These are phyloP conservation scores for Collybia sp. DNA, from an alignment of 768 basidiomycete genomes.

Conservation along the genomic window DNA sequence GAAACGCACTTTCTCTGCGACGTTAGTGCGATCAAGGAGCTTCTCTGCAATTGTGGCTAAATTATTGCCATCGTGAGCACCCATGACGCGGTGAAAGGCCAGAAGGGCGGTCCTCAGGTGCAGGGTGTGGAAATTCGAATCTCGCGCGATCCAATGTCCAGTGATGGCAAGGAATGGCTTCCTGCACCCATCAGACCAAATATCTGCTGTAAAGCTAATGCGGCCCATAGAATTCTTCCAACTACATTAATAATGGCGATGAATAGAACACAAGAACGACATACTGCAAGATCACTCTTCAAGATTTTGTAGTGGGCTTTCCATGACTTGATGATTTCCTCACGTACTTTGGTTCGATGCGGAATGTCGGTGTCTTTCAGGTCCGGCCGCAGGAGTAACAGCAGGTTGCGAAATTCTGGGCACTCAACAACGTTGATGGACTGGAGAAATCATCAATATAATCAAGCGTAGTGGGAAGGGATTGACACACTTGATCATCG, in stretches of 20 bases:
- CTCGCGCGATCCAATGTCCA: conserved; percentile 17
- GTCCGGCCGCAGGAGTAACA: conserved; percentile 18
- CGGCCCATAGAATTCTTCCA: conserved; percentile 19
- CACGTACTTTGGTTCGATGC: conserved; percentile 24
- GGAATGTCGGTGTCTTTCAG: conserved; percentile 26
- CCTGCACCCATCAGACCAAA: conserved; percentile 25
- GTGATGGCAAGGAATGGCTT: conserved; percentile 25
- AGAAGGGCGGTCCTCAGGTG: too few relatives aligned
- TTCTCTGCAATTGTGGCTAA: too few relatives aligned
- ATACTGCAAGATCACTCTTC: conserved; percentile 17
- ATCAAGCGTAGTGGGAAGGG: too few relatives aligned
- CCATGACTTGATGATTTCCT: conserved; percentile 19
- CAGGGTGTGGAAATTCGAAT: too few relatives aligned
- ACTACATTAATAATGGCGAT: background rate
- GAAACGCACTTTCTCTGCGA: too few relatives aligned
- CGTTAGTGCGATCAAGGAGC: too few relatives aligned
- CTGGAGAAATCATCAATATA: conserved; percentile 10
- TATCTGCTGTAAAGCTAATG: conserved; percentile 27
- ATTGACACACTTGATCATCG: too few relatives aligned
- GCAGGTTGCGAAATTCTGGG: conserved; percentile 18
- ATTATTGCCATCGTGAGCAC: too few relatives aligned
- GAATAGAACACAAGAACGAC: background rate
- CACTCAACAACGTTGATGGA: conserved; percentile 32
- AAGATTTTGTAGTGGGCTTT: conserved; percentile 13
- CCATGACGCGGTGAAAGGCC: too few relatives aligned